Conservation (phyloP, 2,329 filamentous ascomycete species). For the Fusarium tupiense region DNA sequence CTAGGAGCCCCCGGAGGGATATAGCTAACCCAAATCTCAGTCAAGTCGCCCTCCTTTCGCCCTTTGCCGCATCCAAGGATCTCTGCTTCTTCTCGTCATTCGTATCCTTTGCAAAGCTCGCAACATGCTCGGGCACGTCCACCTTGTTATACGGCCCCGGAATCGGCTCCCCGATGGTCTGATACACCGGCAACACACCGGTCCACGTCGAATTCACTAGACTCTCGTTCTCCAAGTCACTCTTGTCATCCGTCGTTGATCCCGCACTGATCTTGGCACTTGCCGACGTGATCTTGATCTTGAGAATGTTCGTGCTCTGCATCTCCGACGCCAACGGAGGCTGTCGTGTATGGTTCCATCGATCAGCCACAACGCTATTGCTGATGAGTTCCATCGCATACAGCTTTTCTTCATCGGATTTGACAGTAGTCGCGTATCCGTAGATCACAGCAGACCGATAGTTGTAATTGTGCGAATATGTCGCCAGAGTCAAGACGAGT, state of each 20-base stretch:
- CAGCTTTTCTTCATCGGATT: constrained; percentile 73
- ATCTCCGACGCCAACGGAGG: constrained; percentile 80
- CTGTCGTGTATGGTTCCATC: constrained; percentile 75
- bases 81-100: constrained; percentile 47
- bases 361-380: constrained; percentile 72
- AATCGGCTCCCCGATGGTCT: constrained; percentile 71
- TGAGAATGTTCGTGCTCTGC: constrained; percentile 77
- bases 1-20: not conserved
- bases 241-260: constrained; percentile 64
- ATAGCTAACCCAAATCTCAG: too few species aligned
- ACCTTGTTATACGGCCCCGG: constrained; percentile 68
- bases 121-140: constrained; percentile 69
- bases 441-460: constrained; percentile 85
- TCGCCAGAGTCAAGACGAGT: constrained; percentile 80
- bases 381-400: constrained; percentile 85
- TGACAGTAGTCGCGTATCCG: constrained; percentile 75
- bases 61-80: constrained; percentile 41
- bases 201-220: constrained; percentile 61
- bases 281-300: constrained; percentile 73
- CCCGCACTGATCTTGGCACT: constrained; percentile 80
- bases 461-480: constrained; percentile 85
- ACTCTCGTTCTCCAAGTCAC: constrained; percentile 57
- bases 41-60: constrained; percentile 26
- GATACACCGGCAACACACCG: constrained; percentile 70
- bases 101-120: constrained; percentile 49